Conservation (phyloP, 805 yeast species). For the Lachancea waltii region DNA sequence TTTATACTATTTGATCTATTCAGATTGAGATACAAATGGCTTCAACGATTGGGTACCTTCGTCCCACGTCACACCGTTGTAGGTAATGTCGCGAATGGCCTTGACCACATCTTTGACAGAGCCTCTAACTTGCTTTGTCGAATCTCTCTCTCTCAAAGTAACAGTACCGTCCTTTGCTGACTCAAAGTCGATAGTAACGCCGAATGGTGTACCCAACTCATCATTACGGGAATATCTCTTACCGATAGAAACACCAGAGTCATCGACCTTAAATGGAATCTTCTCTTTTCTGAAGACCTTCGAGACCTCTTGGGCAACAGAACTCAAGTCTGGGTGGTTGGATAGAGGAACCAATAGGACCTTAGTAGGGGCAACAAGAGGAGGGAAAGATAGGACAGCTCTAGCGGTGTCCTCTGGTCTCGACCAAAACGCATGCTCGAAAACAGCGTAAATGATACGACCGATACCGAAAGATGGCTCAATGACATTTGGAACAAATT, state of each 20-base stretch:
- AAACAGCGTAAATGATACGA: conserved; percentile 85
- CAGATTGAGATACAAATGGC: conserved; percentile 67
- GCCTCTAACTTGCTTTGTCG: conserved; percentile 96
- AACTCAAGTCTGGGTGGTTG: conserved; percentile 70
- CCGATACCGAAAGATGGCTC: conserved; percentile 99
- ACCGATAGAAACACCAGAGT: conserved; percentile 95
- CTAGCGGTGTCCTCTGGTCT: conserved; percentile 88
- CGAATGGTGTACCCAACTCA: conserved; percentile 98
- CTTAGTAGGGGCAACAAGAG: conserved; percentile 95
- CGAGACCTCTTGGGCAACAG: conserved; percentile 65
- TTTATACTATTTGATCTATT: conserved; percentile 14
- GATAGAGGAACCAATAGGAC: conserved; percentile 93
- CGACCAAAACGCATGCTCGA: conserved; percentile 93
- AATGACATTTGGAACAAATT: conserved; percentile 92
- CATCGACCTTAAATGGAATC: conserved; percentile 93
- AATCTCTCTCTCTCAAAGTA: conserved; percentile 94
- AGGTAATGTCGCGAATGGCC: conserved; percentile 71
- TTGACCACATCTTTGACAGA: conserved; percentile 61
- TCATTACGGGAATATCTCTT: conserved; percentile 97
- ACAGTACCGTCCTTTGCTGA: conserved; percentile 81
- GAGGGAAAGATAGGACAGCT: conserved; percentile 87
- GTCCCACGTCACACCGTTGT: conserved; percentile 71
- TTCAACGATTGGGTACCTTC: conserved; percentile 72
- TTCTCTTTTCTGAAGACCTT: conserved; percentile 67
- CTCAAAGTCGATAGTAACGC: conserved; percentile 94